Evolutionary conservation across 2,329 filamentous ascomycete species (phyloP).

Genomic region (Curvularia lunata): DNA sequence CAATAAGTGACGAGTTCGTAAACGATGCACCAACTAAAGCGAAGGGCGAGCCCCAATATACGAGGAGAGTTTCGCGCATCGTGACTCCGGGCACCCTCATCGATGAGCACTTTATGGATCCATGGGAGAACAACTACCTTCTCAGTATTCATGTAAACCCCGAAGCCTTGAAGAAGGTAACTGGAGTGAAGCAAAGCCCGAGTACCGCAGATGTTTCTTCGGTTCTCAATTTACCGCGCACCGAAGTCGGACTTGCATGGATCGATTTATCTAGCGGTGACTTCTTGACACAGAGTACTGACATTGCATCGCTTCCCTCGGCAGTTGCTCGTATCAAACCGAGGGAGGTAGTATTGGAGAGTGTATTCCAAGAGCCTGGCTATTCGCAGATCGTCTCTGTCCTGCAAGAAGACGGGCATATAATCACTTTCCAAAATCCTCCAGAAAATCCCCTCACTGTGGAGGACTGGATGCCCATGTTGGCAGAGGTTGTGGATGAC

Average conservation of each 20-base stretch:
- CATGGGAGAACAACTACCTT: conserved; percentile 90
- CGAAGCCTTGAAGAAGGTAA: conserved; percentile 31
- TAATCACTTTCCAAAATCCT: conserved; percentile 73
- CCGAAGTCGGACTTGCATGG: conserved; percentile 81
- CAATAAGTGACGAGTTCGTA: conserved; percentile 90
- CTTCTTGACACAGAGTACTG: conserved; percentile 83
- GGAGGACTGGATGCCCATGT: conserved; percentile 73
- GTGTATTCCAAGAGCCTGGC: conserved; percentile 60
- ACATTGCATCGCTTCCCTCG: conserved; percentile 74
- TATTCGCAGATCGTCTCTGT: conserved; percentile 67
- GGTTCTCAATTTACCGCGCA: conserved; percentile 48
- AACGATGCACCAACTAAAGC: conserved; percentile 72
- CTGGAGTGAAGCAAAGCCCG: conserved; percentile 33
- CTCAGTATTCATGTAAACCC: conserved; percentile 73
- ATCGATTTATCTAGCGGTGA: conserved; percentile 93
- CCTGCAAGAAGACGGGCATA: conserved; percentile 75
- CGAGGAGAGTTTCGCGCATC: conserved; percentile 82
- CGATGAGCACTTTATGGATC: conserved; percentile 96
- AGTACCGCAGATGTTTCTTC: conserved; percentile 40
- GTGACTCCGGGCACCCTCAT: conserved; percentile 95
- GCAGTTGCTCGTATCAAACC: conserved; percentile 83
- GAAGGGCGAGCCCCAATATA: conserved; percentile 82
- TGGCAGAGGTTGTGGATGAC: conserved; percentile 73
- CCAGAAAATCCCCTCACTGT: conserved; percentile 56
- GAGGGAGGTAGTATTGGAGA: conserved; percentile 80